Base-by-base conservation (phyloP, 2,329 filamentous ascomycete species). In the Rhynchosporium secalis region DNA sequence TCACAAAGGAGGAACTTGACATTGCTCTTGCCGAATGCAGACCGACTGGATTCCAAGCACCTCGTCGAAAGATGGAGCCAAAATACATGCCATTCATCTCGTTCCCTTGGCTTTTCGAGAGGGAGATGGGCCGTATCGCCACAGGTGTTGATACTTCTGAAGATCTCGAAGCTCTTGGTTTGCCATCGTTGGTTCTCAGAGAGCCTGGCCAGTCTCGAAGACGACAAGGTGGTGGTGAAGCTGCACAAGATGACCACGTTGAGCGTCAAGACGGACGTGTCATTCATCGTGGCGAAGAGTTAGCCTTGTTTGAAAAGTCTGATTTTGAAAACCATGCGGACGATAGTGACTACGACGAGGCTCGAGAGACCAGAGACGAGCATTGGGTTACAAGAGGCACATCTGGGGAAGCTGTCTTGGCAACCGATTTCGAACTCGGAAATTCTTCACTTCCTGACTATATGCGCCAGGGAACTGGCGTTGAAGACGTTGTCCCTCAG, bases 91-190 rank as follows among this genome's bases (percentile, higher is more conserved):
- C 95, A 0, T 78, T 98, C 8, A 95, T 97, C 69, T 95, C 89
- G 63, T 98, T 97, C 70, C 94, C 95, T 0, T 99, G 95, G 95
- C 79, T 98, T 1, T 96, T 98, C 66, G 81, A 86, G 12, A 81
- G 83, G 49, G 83, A 92, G 63, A 79, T 96, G 3, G 87, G 89
- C 1, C 81, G 81, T 54, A 86, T 96, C 69, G 90, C 89, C 1
- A 84, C 77, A 31, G 75, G 74, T 13, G 65, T 66, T 20, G 68
- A 72, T 43, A 40, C 55, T 1, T 57, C 40, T 9, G 68, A 71
- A 4, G 68, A 69, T 2, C 51, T 70, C 20, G 70, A 71, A 4
- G 64, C 69, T 3, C 51, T 70, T 4, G 67, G 64, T 3, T 55
- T 73, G 9, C 46, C 63, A 8, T 41, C 60, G 28, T 28, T 69